A percentile compares a stretch with the other conserved stretches of the same genome.
phyloP scores from a whole-genome alignment of 345 rosid genomes.

The Eucalyptus marginata region DNA sequence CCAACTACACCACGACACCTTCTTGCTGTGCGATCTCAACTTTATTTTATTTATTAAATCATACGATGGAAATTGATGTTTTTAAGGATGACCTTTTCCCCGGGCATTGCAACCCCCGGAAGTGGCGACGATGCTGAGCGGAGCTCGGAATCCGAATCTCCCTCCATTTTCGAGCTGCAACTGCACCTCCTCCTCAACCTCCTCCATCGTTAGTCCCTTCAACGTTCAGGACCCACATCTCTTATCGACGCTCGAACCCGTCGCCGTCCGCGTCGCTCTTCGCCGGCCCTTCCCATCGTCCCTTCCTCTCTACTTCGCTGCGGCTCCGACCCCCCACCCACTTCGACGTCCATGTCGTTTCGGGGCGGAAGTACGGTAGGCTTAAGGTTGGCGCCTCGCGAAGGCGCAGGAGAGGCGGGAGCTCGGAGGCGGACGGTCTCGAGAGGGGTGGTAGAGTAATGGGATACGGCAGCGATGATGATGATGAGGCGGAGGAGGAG shows the following conservation, averaged over 20 bases:
- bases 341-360: neutral
- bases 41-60: accelerated
- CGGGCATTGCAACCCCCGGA: neutral
- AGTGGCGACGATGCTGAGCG: neutral
- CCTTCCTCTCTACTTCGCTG: neutral
- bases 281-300: neutral
- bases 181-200: neutral
- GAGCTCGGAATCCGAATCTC: neutral
- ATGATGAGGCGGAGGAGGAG: slow-evolving; percentile 21
- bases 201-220: neutral
- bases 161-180: neutral
- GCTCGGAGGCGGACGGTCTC: neutral
- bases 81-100: neutral
- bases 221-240: neutral
- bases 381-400: slow-evolving; percentile 1
- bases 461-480: slow-evolving; percentile 9
- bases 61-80: accelerated
- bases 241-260: neutral
- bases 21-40: accelerated
- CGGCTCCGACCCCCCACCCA: neutral
- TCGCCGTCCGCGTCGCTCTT: neutral
- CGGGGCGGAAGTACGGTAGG: neutral
- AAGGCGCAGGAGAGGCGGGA: neutral
- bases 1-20: slow-evolving; percentile 99
- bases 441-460: neutral